These are phyloP conservation scores for Mortierella sp. DNA, from an alignment of 371 early-diverging fungal genomes.

Conservation along the genomic window DNA sequence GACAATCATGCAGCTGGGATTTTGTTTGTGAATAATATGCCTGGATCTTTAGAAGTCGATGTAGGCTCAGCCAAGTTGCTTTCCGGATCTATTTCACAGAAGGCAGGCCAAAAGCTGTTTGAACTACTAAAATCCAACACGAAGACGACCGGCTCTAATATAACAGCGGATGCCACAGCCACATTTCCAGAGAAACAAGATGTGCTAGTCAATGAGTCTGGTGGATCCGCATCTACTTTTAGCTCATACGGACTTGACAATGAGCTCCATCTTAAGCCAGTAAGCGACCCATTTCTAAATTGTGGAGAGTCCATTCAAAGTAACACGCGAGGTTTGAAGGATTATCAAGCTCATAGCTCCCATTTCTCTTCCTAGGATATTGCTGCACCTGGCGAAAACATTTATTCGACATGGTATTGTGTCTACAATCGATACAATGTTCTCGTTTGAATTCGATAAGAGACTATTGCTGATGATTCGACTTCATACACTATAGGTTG, in stretches of 20 bases:
- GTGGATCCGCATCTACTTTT: slow-evolving; percentile 27
- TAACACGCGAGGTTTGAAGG: no score
- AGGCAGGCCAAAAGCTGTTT: slow-evolving; percentile 14
- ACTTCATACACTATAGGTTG: slow-evolving; percentile 7
- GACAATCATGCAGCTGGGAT: slow-evolving; percentile 36
- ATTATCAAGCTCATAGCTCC: not conserved
- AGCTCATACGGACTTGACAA: slow-evolving; percentile 46
- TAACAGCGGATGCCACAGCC: slow-evolving; percentile 3
- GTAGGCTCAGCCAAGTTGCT: not conserved
- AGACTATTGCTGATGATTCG: not conserved
- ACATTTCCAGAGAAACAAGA: slow-evolving; percentile 3
- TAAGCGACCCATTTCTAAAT: slow-evolving; percentile 3
- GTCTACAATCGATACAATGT: not conserved
- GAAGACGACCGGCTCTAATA: not conserved
- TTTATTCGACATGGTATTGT: slow-evolving; percentile 40
- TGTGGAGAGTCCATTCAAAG: not conserved
- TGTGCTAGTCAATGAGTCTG: slow-evolving; percentile 27
- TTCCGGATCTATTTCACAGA: slow-evolving; percentile 10
- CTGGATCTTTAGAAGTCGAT: slow-evolving; percentile 1
- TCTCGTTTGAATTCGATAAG: not conserved
- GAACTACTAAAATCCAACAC: slow-evolving; percentile 3
- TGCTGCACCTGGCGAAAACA: slow-evolving; percentile 50
- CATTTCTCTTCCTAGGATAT: slow-evolving; percentile 21
- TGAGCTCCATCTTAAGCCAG: slow-evolving; percentile 45
- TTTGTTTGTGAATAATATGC: slow-evolving; percentile 39